Evolutionary conservation across 2,329 filamentous ascomycete species (phyloP).

Genomic region (Chalara sp.): DNA sequence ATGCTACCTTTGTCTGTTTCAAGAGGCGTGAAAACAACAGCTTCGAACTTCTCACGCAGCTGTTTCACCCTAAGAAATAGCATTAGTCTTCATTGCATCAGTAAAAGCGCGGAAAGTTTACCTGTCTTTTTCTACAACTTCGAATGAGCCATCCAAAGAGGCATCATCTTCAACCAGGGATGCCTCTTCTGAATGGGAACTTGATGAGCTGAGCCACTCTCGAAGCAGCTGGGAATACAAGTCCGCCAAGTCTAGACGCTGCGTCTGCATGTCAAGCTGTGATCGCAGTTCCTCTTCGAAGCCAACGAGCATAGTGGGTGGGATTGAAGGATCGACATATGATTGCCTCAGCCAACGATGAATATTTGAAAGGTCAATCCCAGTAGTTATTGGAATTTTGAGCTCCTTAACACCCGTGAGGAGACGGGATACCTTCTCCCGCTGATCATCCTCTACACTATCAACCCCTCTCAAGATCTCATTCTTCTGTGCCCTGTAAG

Average conservation of each 20-base stretch:
- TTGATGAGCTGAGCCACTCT: slow-evolving; percentile 36
- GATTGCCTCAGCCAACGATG: slow-evolving; percentile 11
- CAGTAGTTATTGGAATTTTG: slow-evolving; percentile 1
- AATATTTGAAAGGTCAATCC: slow-evolving; percentile 7
- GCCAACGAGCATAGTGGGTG: slow-evolving; percentile 2
- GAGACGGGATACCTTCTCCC: slow-evolving; percentile 1
- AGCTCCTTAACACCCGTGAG: slow-evolving; percentile 7
- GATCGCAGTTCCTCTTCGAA: slow-evolving; percentile 37
- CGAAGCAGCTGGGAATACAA: slow-evolving; percentile 46
- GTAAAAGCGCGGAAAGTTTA: neutral
- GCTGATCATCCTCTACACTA: neutral
- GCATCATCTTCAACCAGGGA: slow-evolving; percentile 10
- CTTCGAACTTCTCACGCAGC: slow-evolving; percentile 50
- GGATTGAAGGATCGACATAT: slow-evolving; percentile 8
- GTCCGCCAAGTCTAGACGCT: slow-evolving; percentile 44
- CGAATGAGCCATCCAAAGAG: slow-evolving; percentile 26
- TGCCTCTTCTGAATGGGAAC: slow-evolving; percentile 5
- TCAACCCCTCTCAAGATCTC: slow-evolving; percentile 2
- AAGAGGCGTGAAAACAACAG: slow-evolving; percentile 40
- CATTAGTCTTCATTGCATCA: too few relatives aligned
- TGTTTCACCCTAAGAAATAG: slow-evolving; percentile 26
- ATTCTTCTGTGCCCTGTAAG: slow-evolving; percentile 7
- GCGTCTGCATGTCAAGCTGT: slow-evolving; percentile 38
- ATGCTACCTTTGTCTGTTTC: slow-evolving; percentile 38
- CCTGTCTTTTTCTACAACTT: slow-evolving; percentile 36